Evolutionary conservation across 1,284 basidiomycete species (phyloP).

Genomic region (Earliella scabrosa): DNA sequence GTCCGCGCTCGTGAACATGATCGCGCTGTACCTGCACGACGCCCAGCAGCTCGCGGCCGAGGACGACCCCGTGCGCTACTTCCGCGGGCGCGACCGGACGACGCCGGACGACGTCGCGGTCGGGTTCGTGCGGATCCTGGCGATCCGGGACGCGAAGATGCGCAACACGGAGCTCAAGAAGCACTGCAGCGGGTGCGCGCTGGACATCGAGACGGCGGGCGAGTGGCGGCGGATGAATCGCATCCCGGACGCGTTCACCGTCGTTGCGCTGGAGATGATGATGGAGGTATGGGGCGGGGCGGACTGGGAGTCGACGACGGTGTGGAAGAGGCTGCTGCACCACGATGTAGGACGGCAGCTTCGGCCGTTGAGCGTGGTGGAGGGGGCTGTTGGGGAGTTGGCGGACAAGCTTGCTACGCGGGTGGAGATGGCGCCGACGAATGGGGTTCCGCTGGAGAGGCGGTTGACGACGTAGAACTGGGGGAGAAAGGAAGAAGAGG

Average conservation of each 20-base stretch:
- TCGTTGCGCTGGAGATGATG: not conserved
- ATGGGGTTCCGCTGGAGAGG: no score
- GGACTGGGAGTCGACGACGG: not conserved
- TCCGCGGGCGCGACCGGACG: not conserved
- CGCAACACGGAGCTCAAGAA: no score
- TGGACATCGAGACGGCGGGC: no score
- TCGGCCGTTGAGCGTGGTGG: no score
- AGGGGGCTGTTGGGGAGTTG: no score
- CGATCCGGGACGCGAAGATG: not conserved
- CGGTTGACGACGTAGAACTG: no score
- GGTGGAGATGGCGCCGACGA: no score
- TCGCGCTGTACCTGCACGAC: not conserved
- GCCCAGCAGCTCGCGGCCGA: not conserved
- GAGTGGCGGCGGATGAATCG: not conserved
- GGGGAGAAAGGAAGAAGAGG: no score
- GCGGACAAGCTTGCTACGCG: no score
- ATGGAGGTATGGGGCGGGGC: not conserved
- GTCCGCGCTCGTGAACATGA: not conserved
- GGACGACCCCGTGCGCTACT: not conserved
- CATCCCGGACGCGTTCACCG: not conserved
- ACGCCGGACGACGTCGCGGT: conserved; percentile 1
- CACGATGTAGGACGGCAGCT: no score
- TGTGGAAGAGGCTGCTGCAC: not conserved
- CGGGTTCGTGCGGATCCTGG: not conserved
- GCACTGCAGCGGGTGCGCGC: not conserved